Conservation (phyloP, 2,329 filamentous ascomycete genomes). For the Metarhizium rileyi region DNA sequence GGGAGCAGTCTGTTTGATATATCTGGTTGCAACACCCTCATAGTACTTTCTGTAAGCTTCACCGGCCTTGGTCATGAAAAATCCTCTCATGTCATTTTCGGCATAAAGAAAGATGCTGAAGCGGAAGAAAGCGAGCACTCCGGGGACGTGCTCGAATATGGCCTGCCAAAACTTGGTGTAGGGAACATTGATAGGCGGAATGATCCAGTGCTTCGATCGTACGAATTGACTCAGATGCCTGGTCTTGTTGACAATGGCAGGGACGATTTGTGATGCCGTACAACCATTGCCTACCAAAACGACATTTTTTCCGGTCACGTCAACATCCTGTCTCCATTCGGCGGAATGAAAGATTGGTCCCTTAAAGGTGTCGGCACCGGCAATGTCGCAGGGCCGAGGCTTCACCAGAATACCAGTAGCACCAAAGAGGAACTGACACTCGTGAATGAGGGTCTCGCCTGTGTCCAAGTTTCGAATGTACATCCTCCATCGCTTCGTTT, state of each 20-base stretch:
- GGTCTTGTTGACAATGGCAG: constrained; percentile 28
- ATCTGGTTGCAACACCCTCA: constrained; percentile 29
- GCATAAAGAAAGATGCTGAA: constrained; percentile 30
- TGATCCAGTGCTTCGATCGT: constrained; percentile 33
- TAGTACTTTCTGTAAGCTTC: constrained; percentile 24
- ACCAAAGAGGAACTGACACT: constrained; percentile 30
- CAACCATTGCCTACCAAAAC: constrained; percentile 47
- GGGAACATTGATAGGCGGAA: constrained; percentile 19
- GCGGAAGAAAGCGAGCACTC: constrained; percentile 28
- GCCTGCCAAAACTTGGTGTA: constrained; percentile 10
- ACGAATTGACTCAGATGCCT: constrained; percentile 30
- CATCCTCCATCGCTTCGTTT: constrained; percentile 24
- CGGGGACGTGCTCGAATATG: constrained; percentile 39
- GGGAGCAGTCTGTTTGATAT: constrained; percentile 36
- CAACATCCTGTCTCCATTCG: constrained; percentile 40
- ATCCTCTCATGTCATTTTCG: constrained; percentile 24
- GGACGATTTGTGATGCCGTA: constrained; percentile 43
- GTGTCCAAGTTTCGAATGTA: constrained; percentile 16
- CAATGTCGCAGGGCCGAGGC: constrained; percentile 30
- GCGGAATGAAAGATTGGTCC: constrained; percentile 41
- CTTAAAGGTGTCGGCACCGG: constrained; percentile 38
- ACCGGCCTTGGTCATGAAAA: constrained; percentile 28
- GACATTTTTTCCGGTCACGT: constrained; percentile 37
- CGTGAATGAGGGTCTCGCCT: constrained; percentile 19
- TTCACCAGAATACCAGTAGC: constrained; percentile 24